Percentiles rank a stretch among this genome's conserved stretches.
Conservation (phyloP, 805 yeast species). For the Candida orba region DNA sequence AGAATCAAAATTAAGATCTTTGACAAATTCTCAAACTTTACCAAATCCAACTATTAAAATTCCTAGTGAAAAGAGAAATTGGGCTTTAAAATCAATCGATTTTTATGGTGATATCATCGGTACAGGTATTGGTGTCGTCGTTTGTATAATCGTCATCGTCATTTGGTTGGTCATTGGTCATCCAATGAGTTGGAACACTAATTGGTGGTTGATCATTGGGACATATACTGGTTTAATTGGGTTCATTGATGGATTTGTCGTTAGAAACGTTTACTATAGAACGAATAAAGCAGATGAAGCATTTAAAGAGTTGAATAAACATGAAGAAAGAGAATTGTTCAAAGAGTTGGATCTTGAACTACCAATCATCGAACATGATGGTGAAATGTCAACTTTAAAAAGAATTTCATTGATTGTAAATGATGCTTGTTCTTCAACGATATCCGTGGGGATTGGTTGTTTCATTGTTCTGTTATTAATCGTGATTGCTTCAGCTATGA, state of each 20-base stretch:
- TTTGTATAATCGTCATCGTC: slow-evolving; percentile 1
- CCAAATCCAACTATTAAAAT: slow-evolving; percentile 3
- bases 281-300: slow-evolving; percentile 3
- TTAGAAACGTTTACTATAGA: slow-evolving; percentile 8
- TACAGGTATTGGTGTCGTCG: slow-evolving; percentile 6
- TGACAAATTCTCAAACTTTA: background rate
- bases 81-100: slow-evolving; percentile 1
- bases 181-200: slow-evolving; percentile 7
- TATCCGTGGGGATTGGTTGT: slow-evolving; percentile 3
- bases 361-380: background rate
- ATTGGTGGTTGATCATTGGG: slow-evolving; percentile 9
- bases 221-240: slow-evolving; percentile 8
- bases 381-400: background rate
- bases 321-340: slow-evolving; percentile 2
- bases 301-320: background rate
- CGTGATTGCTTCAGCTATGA: slow-evolving; percentile 3
- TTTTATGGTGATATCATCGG: slow-evolving; percentile 8
- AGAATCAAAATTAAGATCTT: slow-evolving; percentile 2
- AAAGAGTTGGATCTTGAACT: slow-evolving; percentile 1
- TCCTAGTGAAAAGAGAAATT: background rate
- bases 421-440: slow-evolving; percentile 5
- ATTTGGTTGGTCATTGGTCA: slow-evolving; percentile 3
- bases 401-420: slow-evolving; percentile 3
- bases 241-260: slow-evolving; percentile 8
- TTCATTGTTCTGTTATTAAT: slow-evolving; percentile 2